Percentiles rank a stretch among this genome's conserved stretches.
These are phyloP conservation scores for Talaromyces sp. DNA, from an alignment of 2,329 filamentous ascomycete species.

Conservation along the genomic window DNA sequence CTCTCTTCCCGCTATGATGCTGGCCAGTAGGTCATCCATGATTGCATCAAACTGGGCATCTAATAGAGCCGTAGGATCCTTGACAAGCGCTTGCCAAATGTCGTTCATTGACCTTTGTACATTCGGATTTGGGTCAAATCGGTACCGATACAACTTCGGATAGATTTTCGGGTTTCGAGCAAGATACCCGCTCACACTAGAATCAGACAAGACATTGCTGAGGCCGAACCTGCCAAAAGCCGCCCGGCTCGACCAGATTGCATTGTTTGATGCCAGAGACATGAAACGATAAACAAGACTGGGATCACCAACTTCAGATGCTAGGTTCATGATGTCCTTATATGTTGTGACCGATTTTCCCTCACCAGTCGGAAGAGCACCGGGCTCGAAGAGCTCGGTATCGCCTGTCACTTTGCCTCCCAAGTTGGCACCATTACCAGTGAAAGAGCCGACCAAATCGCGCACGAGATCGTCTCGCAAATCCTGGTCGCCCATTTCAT, in stretches of 20 bases:
- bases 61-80: slow-evolving; percentile 71
- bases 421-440: slow-evolving; percentile 58
- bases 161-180: slow-evolving; percentile 87
- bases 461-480: slow-evolving; percentile 78
- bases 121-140: slow-evolving; percentile 90
- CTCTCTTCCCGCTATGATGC: slow-evolving; percentile 74
- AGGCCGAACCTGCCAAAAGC: slow-evolving; percentile 93
- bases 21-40: slow-evolving; percentile 78
- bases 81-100: slow-evolving; percentile 95
- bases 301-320: slow-evolving; percentile 94
- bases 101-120: slow-evolving; percentile 95
- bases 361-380: slow-evolving; percentile 82
- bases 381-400: slow-evolving; percentile 89
- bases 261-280: slow-evolving; percentile 91
- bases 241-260: slow-evolving; percentile 94
- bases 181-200: slow-evolving; percentile 61
- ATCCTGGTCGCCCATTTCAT: slow-evolving; percentile 79
- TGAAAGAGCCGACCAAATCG: slow-evolving; percentile 85
- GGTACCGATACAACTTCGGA: slow-evolving; percentile 87
- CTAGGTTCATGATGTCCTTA: slow-evolving; percentile 91
- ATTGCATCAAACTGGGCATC: slow-evolving; percentile 82
- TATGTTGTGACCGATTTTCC: slow-evolving; percentile 89
- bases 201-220: slow-evolving; percentile 85
- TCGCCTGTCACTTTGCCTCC: slow-evolving; percentile 76
- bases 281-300: slow-evolving; percentile 98